Percentiles rank a stretch among this genome's conserved stretches.
These are phyloP conservation scores for Candida railenensis DNA, from an alignment of 805 yeast genomes.

Conservation along the genomic window DNA sequence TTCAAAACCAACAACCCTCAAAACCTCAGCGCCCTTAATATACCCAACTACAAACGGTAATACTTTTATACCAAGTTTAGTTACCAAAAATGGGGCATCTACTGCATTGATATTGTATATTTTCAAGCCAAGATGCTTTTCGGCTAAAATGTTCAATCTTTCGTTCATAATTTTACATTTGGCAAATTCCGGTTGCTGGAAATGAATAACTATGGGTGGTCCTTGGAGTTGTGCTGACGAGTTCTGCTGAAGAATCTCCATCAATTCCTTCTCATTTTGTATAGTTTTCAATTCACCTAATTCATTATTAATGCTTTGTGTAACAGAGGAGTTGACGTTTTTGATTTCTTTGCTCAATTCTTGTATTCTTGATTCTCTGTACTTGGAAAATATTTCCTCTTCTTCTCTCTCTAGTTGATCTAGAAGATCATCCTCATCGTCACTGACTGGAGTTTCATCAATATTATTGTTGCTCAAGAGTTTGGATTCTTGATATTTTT, in stretches of 20 bases:
- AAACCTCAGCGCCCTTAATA: conserved; percentile 55
- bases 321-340: conserved; percentile 21
- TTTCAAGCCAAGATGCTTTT: conserved; percentile 54
- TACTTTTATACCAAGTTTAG: conserved; percentile 60
- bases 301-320: conserved; percentile 17
- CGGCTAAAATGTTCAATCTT: conserved; percentile 45
- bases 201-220: conserved; percentile 51
- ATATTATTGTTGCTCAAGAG: conserved; percentile 19
- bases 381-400: conserved; percentile 43
- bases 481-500: conserved; percentile 44
- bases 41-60: conserved; percentile 71
- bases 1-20: conserved; percentile 69
- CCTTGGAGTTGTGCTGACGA: conserved; percentile 14
- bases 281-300: conserved; percentile 42
- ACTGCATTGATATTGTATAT: conserved; percentile 59
- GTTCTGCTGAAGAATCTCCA: conserved; percentile 47
- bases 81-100: conserved; percentile 69
- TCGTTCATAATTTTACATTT: conserved; percentile 62
- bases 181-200: conserved; percentile 57
- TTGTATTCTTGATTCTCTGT: conserved; percentile 63
- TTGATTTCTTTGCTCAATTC: conserved; percentile 49
- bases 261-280: conserved; percentile 54
- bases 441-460: conserved; percentile 28
- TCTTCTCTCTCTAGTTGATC: conserved; percentile 52
- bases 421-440: conserved; percentile 38